A percentile compares a stretch with the other conserved stretches of the same genome.
phyloP scores from a whole-genome alignment of 208 protist genomes.

The Phytomonas sp. region DNA sequence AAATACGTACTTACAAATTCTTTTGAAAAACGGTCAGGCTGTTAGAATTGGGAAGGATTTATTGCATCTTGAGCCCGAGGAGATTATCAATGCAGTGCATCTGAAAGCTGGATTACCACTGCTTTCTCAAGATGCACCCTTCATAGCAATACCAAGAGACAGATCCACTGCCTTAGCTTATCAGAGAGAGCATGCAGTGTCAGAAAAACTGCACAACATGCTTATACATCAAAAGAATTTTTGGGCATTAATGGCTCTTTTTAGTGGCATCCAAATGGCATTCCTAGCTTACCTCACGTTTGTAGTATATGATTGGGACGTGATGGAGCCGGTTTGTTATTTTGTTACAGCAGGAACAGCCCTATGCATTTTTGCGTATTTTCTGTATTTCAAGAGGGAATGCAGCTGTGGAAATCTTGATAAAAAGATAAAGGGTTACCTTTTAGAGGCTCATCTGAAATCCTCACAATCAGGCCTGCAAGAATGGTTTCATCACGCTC shows the following conservation, averaged over 20 bases:
- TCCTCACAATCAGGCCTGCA: not conserved
- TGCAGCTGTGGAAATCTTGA: constrained; percentile 15
- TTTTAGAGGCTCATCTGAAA: not conserved
- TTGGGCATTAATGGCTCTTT: constrained; percentile 49
- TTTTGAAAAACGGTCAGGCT: constrained; percentile 25
- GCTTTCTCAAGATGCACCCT: constrained; percentile 14
- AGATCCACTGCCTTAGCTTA: not conserved
- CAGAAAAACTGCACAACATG: not conserved
- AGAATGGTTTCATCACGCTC: not conserved
- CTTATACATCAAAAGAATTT: constrained; percentile 34
- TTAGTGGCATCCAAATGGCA: constrained; percentile 59
- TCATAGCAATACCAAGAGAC: constrained; percentile 6
- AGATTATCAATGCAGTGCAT: constrained; percentile 53
- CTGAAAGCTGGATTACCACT: constrained; percentile 32
- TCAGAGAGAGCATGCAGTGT: not conserved
- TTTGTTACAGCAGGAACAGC: constrained; percentile 60
- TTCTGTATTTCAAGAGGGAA: constrained; percentile 36
- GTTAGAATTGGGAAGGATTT: constrained; percentile 25
- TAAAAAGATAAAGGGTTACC: not conserved
- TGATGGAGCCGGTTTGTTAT: constrained; percentile 79
- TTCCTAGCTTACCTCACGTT: constrained; percentile 73
- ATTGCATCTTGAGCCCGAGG: constrained; percentile 24
- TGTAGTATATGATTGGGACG: constrained; percentile 68
- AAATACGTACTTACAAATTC: constrained; percentile 21
- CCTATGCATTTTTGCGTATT: constrained; percentile 45